Evolutionary conservation across 2,329 filamentous ascomycete genomes (phyloP), one percentile per base, ranked within the genome.

Genomic region (Exutisphaerella laricina): DNA sequence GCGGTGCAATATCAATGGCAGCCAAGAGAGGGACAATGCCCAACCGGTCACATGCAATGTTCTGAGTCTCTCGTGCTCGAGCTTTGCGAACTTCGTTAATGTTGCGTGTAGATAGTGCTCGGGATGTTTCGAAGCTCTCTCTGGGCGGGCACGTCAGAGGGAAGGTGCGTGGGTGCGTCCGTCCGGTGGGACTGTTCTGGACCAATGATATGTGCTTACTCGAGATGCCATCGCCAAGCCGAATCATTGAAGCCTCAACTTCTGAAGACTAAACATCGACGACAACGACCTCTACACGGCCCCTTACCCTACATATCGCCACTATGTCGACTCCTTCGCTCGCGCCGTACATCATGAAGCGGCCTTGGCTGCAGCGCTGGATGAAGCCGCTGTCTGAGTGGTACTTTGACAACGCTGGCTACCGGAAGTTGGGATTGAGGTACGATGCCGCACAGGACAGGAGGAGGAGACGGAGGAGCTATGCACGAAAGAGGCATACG

Each of bases 351-450:
- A 79, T 96, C 65, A 65, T 80, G 66, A 84, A 84, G 75, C 82
- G 88, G 63, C 89, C 90, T 58, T 95, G 86, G 86, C 80, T 97
- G 64, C 73, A 75, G 69, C 82, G 75, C 59, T 76, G 84, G 72
- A 72, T 97, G 69, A 79, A 74, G 74, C 92, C 92, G 56, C 66
- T 95, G 55, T 79, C 89, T 69, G 78, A 81, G 63, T 95, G 88
- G 88, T 97, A 97, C 74, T 72, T 73, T 71, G 84, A 90, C 66
- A 84, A 88, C 60, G 78, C 89, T 60, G 90, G 90, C 66, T 95
- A 96, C 79, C 84, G 88, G 71, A 80, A 90, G 79, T 77, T 96
- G 63, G 90, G 90, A 63, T 77, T 96, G 71, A 85, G 77, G 88
- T 95, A 84, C 67, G 71, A 7, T 13, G 20, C 20, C 28, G 20